Conservation (phyloP, 768 basidiomycete species). For the Boletus patriciae region DNA sequence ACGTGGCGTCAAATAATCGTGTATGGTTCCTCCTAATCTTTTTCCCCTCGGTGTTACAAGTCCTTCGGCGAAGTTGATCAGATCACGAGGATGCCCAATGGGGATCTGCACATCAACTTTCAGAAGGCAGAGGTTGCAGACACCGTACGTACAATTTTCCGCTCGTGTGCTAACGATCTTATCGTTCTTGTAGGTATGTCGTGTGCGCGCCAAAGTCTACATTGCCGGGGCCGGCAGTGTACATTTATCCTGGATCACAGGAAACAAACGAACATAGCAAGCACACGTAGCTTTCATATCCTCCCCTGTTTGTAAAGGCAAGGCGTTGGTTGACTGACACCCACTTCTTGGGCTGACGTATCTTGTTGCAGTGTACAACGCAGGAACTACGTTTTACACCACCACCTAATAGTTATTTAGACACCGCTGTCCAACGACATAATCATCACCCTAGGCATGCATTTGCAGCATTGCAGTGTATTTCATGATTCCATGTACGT, state of each 20-base stretch:
- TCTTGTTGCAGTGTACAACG: conserved; percentile 27
- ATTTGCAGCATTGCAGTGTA: conserved; percentile 28
- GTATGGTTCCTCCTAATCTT: conserved; percentile 3
- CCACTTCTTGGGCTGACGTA: conserved; percentile 1
- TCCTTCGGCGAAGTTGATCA: conserved; percentile 75
- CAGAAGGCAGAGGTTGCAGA: conserved; percentile 76
- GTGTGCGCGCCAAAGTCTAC: conserved; percentile 70
- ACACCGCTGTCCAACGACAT: conserved; percentile 25
- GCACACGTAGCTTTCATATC: background rate
- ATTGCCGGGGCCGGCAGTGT: conserved; percentile 79
- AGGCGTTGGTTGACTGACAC: background rate
- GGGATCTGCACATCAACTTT: conserved; percentile 77
- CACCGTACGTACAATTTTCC: conserved; percentile 49
- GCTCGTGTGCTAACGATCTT: background rate
- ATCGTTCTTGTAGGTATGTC: conserved; percentile 58
- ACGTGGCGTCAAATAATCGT: conserved; percentile 15
- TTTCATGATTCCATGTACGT: conserved; percentile 29
- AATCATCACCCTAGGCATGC: conserved; percentile 24
- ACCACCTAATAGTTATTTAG: conserved; percentile 27
- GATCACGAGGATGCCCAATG: conserved; percentile 72
- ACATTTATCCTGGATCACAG: conserved; percentile 70
- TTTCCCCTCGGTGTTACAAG: conserved; percentile 34
- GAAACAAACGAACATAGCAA: conserved; percentile 42
- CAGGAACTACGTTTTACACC: conserved; percentile 28
- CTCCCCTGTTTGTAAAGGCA: conserved; percentile 28